Base-by-base conservation (phyloP, 768 basidiomycete species). In the Kwoniella heveanensis region DNA sequence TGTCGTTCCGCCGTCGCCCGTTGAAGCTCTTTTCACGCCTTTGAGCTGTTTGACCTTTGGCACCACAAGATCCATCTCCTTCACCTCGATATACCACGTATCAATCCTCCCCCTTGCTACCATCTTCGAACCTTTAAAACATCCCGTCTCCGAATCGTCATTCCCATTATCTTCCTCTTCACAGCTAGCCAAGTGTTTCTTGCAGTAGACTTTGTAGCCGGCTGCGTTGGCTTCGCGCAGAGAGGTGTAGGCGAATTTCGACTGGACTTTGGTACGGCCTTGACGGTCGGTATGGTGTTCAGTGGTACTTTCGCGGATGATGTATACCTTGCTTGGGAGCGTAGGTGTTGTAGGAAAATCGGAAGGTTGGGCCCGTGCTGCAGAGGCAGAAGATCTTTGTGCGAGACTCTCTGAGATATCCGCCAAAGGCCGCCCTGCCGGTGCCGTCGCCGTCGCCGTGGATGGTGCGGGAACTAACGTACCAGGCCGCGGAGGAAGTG, bases 231-330 rank as follows among this genome's bases (percentile, higher is more conserved):
- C 49, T 51, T 51, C 49, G 15, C 24, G 10, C 5, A 10, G 9
- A 2, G 49, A 51, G 8, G 49, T 51, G 19, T 51, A 51, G 22
- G 49, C 49, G 49, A 51, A 51, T 19, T 51, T 51, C 6, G 21
- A 51, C 12, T 24, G 49, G 22, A 51, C 10, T 51, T 51, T 51
- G 12, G 24, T 51, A 2, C 24, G 27, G 49, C 49, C 49, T 25
- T 8, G 7, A 24, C 49, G 49, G 27, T 51, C 49, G 49, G 49
- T 51, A 19, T 51, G 49, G 19, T 51, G 49, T 12, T 51, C 49
- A 2, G 27, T 25, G 7, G 49, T 29, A 12, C 24, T 51, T 24
- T 24, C 27, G 21, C 10, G 9, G 49, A 51, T 24, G 10, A 51
- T 51, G 10, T 51, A 51, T 4, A 51, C 27, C 10, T 51, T 51